phyloP scores from a whole-genome alignment of 2,329 filamentous ascomycete genomes.

The Pseudogymnoascus pannorum region DNA sequence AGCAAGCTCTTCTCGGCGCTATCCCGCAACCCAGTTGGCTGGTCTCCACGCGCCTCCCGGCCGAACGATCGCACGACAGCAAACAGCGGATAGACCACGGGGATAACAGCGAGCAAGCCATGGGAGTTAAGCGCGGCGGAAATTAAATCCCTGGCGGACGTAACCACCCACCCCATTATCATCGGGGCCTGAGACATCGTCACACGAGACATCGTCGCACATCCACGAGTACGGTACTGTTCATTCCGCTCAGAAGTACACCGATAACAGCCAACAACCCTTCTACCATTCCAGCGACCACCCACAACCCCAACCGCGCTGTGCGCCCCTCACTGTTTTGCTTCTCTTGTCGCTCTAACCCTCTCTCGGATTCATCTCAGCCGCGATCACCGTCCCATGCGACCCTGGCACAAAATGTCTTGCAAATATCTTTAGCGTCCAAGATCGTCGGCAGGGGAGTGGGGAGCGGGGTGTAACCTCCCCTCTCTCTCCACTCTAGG shows the following conservation, averaged over 20 bases:
- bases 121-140: not conserved
- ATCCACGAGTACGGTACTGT: not conserved
- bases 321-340: not conserved
- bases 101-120: not conserved
- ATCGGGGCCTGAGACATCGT: not conserved
- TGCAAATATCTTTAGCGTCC: not conserved
- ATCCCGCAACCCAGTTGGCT: not conserved
- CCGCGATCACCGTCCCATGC: not conserved
- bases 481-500: not conserved
- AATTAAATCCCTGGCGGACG: not conserved
- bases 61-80: not conserved
- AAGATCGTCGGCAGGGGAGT: conserved; percentile 4
- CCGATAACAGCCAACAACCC: not conserved
- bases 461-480: not conserved
- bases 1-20: not conserved
- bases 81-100: not conserved
- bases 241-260: not conserved
- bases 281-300: not conserved
- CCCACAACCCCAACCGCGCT: not conserved
- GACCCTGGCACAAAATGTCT: conserved; percentile 5
- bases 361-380: not conserved
- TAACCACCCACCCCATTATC: conserved; percentile 1
- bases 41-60: not conserved
- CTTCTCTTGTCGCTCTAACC: not conserved
- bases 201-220: not conserved